A percentile compares a stretch with the other conserved stretches of the same genome.
Evolutionary conservation across 139 green algal species (phyloP).

Genomic region (Coelastrella sp.): DNA sequence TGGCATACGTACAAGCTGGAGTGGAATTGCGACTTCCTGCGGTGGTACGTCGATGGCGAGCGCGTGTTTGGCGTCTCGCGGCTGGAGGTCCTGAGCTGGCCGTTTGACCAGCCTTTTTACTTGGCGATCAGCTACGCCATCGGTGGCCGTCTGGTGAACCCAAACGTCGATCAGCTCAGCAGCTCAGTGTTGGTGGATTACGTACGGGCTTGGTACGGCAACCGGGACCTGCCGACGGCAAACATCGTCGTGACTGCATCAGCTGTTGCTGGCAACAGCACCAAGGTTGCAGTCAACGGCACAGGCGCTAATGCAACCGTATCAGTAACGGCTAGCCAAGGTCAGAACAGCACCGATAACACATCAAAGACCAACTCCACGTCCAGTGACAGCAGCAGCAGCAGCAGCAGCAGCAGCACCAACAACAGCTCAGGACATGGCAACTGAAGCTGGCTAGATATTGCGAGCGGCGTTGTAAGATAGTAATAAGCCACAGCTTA

Average conservation of each 20-base stretch:
- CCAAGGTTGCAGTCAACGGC: neutral
- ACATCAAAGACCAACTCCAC: no score
- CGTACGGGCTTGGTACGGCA: neutral
- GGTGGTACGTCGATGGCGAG: slow-evolving; percentile 7
- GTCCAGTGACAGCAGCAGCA: neutral
- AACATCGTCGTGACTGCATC: neutral
- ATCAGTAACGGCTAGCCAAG: neutral
- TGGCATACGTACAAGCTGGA: slow-evolving; percentile 30
- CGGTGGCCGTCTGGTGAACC: neutral
- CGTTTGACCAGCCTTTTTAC: slow-evolving; percentile 31
- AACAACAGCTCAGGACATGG: no score
- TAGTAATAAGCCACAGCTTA: no score
- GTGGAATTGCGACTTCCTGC: slow-evolving; percentile 34
- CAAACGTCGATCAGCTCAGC: neutral
- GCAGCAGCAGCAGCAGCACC: neutral
- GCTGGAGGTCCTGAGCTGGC: neutral
- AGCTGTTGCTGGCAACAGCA: neutral
- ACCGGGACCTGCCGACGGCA: neutral
- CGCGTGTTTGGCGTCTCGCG: neutral
- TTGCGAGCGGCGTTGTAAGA: no score
- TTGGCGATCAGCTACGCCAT: neutral
- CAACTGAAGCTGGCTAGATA: no score
- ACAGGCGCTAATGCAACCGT: neutral
- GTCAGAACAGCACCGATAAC: neutral
- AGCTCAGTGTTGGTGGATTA: slow-evolving; percentile 27